A percentile compares a stretch with the other conserved stretches of the same genome.
These are phyloP conservation scores for Vaccinium macrocarpon DNA, from an alignment of 148 eudicot genomes.

Conservation along the genomic window DNA sequence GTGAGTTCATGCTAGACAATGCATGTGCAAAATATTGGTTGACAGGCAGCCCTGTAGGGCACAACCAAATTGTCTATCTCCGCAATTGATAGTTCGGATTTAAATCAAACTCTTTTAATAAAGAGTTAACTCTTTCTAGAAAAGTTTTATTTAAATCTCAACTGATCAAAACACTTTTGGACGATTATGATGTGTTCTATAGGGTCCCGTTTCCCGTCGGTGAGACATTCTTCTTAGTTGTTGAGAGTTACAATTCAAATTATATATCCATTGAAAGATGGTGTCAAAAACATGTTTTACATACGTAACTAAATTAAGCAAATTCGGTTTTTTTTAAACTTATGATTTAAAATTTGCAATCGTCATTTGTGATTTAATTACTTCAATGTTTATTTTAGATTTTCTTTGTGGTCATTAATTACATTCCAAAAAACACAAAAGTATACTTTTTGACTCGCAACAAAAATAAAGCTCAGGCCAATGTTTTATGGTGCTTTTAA, in stretches of 20 bases:
- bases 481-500: background rate
- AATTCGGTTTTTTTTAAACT: too few relatives aligned
- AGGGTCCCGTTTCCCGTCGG: background rate
- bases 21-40: too few relatives aligned
- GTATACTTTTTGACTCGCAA: too few relatives aligned
- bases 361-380: background rate
- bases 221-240: background rate
- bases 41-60: too few relatives aligned
- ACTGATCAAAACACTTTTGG: background rate
- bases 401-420: background rate
- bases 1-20: background rate
- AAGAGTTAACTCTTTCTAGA: too few relatives aligned
- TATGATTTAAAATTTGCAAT: background rate
- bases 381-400: background rate
- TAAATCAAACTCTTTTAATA: too few relatives aligned
- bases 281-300: too few relatives aligned
- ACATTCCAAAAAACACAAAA: too few relatives aligned
- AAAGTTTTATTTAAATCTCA: too few relatives aligned
- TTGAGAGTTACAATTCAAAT: background rate
- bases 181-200: background rate
- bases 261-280: background rate
- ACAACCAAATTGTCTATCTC: too few relatives aligned
- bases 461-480: background rate
- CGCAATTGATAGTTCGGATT: too few relatives aligned
- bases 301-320: too few relatives aligned